phyloP scores from a whole-genome alignment of 805 yeast genomes.

The Suhomyces prunicola region DNA sequence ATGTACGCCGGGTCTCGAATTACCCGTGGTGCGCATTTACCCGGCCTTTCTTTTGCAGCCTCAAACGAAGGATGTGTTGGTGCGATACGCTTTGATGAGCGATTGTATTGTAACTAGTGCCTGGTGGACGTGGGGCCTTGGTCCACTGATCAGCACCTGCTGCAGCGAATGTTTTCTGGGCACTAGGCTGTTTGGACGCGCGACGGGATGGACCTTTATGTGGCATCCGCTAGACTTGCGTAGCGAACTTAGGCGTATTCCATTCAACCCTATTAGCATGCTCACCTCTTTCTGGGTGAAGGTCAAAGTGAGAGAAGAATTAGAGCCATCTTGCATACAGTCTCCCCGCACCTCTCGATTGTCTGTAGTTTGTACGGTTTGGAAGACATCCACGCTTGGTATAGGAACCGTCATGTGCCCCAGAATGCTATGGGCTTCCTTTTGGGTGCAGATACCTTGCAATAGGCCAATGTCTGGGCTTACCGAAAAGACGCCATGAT shows the following conservation, averaged over 20 bases:
- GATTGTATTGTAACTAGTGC: background rate
- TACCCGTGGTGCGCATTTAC: background rate
- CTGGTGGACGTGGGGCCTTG: background rate
- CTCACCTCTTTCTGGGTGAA: conserved; percentile 13
- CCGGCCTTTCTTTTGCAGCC: background rate
- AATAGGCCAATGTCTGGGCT: background rate
- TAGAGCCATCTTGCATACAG: no score
- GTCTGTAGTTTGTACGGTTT: background rate
- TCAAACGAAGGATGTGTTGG: background rate
- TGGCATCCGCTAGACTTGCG: conserved; percentile 20
- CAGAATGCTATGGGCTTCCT: background rate
- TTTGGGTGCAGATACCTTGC: background rate
- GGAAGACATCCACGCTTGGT: background rate
- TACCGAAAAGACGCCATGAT: background rate
- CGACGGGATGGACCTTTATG: conserved; percentile 14
- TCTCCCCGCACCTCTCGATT: no score
- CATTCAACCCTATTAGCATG: conserved; percentile 24
- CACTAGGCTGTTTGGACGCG: background rate
- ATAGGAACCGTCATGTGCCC: background rate
- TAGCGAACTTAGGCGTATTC: conserved; percentile 19
- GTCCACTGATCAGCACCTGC: background rate
- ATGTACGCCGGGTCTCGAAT: background rate
- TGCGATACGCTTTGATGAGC: background rate
- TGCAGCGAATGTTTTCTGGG: background rate
- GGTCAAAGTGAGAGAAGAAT: background rate